Evolutionary conservation across 192 early-diverging fungal genomes (phyloP).

Genomic region (Lunasporangiospora selenospora): DNA sequence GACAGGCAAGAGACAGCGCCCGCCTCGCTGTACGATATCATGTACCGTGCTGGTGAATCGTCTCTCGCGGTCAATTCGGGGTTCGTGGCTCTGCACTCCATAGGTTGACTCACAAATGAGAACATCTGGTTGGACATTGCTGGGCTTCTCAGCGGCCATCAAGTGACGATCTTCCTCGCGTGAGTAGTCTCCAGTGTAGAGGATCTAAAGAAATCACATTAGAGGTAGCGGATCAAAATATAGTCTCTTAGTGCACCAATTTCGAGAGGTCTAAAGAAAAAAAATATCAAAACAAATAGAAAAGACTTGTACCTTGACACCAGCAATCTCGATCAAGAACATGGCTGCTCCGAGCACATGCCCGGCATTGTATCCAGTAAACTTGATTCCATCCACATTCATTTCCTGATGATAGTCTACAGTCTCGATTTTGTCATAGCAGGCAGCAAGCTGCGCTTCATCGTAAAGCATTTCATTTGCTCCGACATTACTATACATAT

Average conservation of each 20-base stretch:
- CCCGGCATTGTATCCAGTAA: constrained; percentile 96
- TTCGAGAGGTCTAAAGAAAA: neutral
- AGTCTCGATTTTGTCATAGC: constrained; percentile 90
- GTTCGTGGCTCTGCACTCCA: constrained; percentile 95
- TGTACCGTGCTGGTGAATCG: constrained; percentile 89
- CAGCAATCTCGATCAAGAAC: constrained; percentile 93
- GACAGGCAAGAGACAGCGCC: constrained; percentile 94
- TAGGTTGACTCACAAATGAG: constrained; percentile 97
- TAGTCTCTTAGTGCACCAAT: neutral
- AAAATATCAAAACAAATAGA: neutral
- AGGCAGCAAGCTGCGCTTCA: constrained; percentile 83
- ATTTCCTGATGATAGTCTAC: constrained; percentile 97
- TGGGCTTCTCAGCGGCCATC: constrained; percentile 94
- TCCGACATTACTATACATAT: constrained; percentile 72
- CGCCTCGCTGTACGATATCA: constrained; percentile 83
- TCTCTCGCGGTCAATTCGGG: constrained; percentile 90
- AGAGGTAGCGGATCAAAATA: neutral
- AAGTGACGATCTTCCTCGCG: constrained; percentile 99
- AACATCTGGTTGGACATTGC: constrained; percentile 82
- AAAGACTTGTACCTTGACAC: constrained; percentile 69
- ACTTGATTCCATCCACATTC: constrained; percentile 94
- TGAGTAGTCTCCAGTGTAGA: constrained; percentile 99
- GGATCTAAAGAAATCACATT: constrained; percentile 47
- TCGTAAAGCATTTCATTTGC: constrained; percentile 88
- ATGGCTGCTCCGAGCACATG: constrained; percentile 99